Evolutionary conservation across 2,329 filamentous ascomycete genomes (phyloP).

Genomic region (Calonectria montana): DNA sequence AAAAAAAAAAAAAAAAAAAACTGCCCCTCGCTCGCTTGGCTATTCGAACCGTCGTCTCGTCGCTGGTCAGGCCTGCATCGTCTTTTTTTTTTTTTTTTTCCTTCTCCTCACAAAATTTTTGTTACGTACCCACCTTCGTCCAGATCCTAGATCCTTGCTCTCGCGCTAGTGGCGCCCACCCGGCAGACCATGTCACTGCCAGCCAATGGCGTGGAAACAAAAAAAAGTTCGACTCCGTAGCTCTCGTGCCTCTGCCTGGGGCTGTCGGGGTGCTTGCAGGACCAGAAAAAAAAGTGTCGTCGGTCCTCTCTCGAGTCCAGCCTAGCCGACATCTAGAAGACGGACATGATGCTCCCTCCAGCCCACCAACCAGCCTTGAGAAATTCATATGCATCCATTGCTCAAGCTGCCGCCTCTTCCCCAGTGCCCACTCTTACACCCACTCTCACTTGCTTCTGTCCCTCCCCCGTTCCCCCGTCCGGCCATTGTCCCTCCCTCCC

Average conservation of each 20-base stretch:
- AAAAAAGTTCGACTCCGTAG: slow-evolving; percentile 49
- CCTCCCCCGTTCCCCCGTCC: slow-evolving; percentile 16
- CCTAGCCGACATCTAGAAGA: neutral
- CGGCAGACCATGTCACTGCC: slow-evolving; percentile 47
- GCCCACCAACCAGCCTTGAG: slow-evolving; percentile 15
- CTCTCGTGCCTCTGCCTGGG: slow-evolving; percentile 46
- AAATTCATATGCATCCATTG: slow-evolving; percentile 34
- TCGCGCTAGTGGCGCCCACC: slow-evolving; percentile 46
- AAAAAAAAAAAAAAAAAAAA: neutral
- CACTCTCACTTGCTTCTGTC: slow-evolving; percentile 27
- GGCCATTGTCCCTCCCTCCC: slow-evolving; percentile 30
- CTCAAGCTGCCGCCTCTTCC: slow-evolving; percentile 32
- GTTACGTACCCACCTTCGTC: slow-evolving; percentile 11
- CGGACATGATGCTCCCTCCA: slow-evolving; percentile 4
- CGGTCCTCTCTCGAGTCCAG: neutral
- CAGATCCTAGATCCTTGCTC: slow-evolving; percentile 31
- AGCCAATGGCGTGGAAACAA: slow-evolving; percentile 50
- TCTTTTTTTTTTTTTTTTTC: slow-evolving; percentile 24
- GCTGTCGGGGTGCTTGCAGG: slow-evolving; percentile 24
- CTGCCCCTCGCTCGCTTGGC: neutral
- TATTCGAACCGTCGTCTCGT: slow-evolving; percentile 10
- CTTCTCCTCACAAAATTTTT: slow-evolving; percentile 16
- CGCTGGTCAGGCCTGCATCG: slow-evolving; percentile 16
- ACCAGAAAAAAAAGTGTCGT: slow-evolving; percentile 3
- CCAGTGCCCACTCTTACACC: slow-evolving; percentile 35